Percentiles rank a stretch among this genome's conserved stretches.
Evolutionary conservation across 1,139 yeast species (phyloP).

Genomic region (Saccharomyces hybrid): DNA sequence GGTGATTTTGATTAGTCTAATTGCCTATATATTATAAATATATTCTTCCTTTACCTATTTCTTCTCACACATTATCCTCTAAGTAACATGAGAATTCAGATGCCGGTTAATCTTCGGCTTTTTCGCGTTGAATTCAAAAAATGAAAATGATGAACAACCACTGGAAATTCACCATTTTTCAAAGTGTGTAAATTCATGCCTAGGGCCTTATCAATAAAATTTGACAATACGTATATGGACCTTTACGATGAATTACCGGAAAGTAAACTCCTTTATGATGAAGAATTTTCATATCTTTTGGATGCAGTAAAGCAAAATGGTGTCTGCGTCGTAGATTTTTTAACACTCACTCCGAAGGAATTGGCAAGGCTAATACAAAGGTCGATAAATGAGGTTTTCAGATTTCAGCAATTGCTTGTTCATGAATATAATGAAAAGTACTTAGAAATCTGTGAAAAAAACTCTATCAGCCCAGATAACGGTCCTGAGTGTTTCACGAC

Average conservation of each 20-base stretch:
- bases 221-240: slow-evolving; percentile 27
- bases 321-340: slow-evolving; percentile 37
- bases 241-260: slow-evolving; percentile 34
- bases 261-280: slow-evolving; percentile 28
- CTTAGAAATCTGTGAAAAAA: slow-evolving; percentile 1
- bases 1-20: not conserved
- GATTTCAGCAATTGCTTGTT: slow-evolving; percentile 34
- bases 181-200: not conserved
- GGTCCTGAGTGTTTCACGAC: slow-evolving; percentile 38
- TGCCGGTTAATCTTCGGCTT: not conserved
- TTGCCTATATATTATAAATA: not conserved
- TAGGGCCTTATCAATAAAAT: slow-evolving; percentile 2
- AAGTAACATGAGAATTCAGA: not conserved
- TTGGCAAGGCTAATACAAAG: slow-evolving; percentile 42
- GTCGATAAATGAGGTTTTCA: slow-evolving; percentile 41
- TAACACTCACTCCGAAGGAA: slow-evolving; percentile 34
- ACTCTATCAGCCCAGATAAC: not conserved
- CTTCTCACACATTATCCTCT: not conserved
- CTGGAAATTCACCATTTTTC: not conserved
- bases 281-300: slow-evolving; percentile 26
- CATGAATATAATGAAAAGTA: slow-evolving; percentile 23
- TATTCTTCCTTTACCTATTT: not conserved
- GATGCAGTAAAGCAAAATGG: slow-evolving; percentile 24
- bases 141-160: not conserved
- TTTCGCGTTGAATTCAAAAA: not conserved